phyloP scores from a whole-genome alignment of 192 early-diverging fungal genomes.

The Paraglomus occultum region DNA sequence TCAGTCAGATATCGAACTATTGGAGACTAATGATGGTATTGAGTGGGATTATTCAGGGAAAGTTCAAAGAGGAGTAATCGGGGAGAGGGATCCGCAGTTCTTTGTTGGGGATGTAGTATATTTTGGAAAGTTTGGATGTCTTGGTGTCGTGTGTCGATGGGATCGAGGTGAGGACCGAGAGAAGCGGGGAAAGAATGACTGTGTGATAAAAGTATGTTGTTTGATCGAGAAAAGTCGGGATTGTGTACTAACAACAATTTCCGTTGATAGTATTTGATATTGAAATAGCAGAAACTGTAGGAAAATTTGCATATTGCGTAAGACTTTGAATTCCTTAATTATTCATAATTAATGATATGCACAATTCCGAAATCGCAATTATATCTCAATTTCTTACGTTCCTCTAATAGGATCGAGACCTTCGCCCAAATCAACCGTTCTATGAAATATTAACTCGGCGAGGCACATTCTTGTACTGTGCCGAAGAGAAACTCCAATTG shows the following conservation, averaged over 20 bases:
- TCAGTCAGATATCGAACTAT: conserved; percentile 8
- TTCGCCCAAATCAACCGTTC: conserved; percentile 15
- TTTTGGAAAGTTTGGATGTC: conserved; percentile 20
- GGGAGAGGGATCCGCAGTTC: conserved; percentile 25
- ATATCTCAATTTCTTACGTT: not conserved
- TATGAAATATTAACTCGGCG: conserved; percentile 24
- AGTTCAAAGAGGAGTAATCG: not conserved
- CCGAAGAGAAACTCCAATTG: conserved; percentile 4
- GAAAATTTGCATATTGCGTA: conserved; percentile 22
- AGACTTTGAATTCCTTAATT: not conserved
- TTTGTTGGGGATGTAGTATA: conserved; percentile 22
- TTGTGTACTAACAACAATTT: not conserved
- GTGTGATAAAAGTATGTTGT: not conserved
- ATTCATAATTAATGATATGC: too few relatives aligned
- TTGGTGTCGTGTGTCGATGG: conserved; percentile 28
- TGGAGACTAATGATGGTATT: conserved; percentile 16
- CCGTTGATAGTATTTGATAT: conserved; percentile 8
- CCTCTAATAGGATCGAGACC: conserved; percentile 10
- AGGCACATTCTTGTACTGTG: conserved; percentile 26
- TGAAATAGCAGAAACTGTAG: conserved; percentile 24
- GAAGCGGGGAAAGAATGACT: too few relatives aligned
- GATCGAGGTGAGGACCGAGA: conserved; percentile 11
- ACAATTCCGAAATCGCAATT: not conserved
- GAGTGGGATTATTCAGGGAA: conserved; percentile 27
- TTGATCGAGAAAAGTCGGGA: not conserved